A percentile compares a stretch with the other conserved stretches of the same genome.
These are phyloP conservation scores for Diaporthe sp. DNA, from an alignment of 2,329 filamentous ascomycete genomes.

Conservation along the genomic window DNA sequence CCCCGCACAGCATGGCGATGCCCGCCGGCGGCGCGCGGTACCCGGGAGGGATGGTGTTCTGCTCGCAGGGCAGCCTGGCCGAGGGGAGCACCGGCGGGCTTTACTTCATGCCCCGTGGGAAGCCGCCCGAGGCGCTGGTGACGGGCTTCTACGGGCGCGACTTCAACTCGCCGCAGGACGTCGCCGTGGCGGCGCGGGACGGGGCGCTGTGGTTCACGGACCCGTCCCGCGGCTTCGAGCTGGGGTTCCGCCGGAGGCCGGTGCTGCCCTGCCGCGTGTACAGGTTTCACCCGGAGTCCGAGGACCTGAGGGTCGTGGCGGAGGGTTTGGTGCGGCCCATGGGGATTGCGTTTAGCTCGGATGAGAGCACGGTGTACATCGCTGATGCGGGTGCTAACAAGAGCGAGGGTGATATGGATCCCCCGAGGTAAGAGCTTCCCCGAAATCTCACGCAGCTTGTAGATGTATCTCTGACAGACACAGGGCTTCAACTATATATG, in stretches of 20 bases:
- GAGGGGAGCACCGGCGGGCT: conserved; percentile 53
- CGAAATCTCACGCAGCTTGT: neutral
- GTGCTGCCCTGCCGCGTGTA: conserved; percentile 64
- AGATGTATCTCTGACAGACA: conserved; percentile 6
- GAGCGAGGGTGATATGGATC: conserved; percentile 48
- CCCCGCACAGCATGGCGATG: conserved; percentile 59
- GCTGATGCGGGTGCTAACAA: conserved; percentile 54
- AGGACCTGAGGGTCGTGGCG: conserved; percentile 60
- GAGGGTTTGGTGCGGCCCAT: conserved; percentile 61
- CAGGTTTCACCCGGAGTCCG: conserved; percentile 56
- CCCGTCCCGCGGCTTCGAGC: conserved; percentile 58
- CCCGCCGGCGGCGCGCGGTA: conserved; percentile 75
- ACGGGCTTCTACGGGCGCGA: conserved; percentile 59
- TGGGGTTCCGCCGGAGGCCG: conserved; percentile 59
- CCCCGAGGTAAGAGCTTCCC: conserved; percentile 45
- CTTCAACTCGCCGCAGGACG: conserved; percentile 63
- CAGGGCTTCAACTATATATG: conserved; percentile 58
- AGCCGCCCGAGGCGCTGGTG: conserved; percentile 53
- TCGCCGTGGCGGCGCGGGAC: conserved; percentile 52
- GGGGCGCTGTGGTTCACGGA: conserved; percentile 65
- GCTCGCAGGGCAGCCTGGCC: conserved; percentile 44
- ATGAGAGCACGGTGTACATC: conserved; percentile 57
- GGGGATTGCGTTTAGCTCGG: conserved; percentile 56
- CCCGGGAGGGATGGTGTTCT: conserved; percentile 54
- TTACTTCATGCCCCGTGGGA: conserved; percentile 50